Evolutionary conservation across 106 monocot genomes (phyloP), one percentile per base, ranked within the genome.

Genomic region (Phalaenopsis aphrodite): DNA sequence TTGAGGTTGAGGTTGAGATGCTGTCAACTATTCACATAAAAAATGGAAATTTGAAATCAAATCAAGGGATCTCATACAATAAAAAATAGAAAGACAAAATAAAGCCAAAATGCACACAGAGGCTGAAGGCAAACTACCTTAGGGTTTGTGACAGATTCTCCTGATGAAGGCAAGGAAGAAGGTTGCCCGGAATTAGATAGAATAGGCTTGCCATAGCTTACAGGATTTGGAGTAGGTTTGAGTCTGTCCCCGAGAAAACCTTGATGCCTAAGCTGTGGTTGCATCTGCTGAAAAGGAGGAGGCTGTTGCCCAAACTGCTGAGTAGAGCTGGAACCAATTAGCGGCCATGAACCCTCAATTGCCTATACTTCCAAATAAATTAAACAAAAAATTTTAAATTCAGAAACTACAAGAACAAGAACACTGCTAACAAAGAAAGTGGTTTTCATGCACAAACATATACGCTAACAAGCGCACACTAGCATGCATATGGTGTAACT

Each of bases 231-330:
- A 83, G 77, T 52, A 43, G 78, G 8, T 80, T 94, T 99, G 38
- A 82, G 39, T 68, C 91, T 84, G 43, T 93, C 90, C 47, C 87
- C 95, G 84, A 90, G 80, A 75, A 93, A 82, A 79, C 85, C 85
- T 76, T 91, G 95, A 85, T 84, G 86, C 57, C 87, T 96, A 72
- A 86, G 88, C 47, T 92, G 95, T 24, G 77, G 64, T 66, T 87
- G 88, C 80, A 86, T 55, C 66, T 86, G 88, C 81, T 82, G 83
- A 76, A 48, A 76, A 49, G 76, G 42, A 10, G 18, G 16, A 82
- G 87, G 49, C 75, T 87, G 86, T 79, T 84, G 83, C 39, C 83
- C 87, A 71, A 85, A 36, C 42, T 88, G 91, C 42, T 88, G 91
- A 55, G 84, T 56, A 18, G 85, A 80, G 56, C 57, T 79, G 36